These are phyloP conservation scores for Diaporthe australafricana DNA, from an alignment of 2,329 filamentous ascomycete species.

Conservation along the genomic window DNA sequence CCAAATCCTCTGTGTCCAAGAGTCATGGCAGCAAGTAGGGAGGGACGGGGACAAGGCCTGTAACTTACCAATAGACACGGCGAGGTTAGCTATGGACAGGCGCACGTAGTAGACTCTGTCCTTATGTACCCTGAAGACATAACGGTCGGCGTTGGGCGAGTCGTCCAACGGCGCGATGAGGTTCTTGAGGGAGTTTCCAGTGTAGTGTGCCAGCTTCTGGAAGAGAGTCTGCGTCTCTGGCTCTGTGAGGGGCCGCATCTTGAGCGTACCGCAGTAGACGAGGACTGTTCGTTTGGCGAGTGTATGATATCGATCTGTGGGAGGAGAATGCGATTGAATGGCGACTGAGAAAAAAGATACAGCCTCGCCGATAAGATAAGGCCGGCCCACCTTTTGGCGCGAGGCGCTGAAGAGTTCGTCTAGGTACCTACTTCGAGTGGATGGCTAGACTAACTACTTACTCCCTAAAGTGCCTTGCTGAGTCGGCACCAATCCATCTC, in stretches of 20 bases:
- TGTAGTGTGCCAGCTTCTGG: conserved; percentile 94
- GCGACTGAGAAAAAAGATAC: conserved; percentile 24
- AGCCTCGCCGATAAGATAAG: conserved; percentile 34
- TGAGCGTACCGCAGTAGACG: conserved; percentile 43
- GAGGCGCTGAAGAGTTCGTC: background rate
- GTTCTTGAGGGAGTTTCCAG: conserved; percentile 85
- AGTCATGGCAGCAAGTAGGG: background rate
- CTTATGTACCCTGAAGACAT: conserved; percentile 87
- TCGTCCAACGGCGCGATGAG: conserved; percentile 81
- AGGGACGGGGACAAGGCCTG: conserved; percentile 37
- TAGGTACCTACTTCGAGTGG: no score
- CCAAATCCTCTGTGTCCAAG: background rate
- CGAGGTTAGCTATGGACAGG: conserved; percentile 89
- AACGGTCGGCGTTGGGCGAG: conserved; percentile 77
- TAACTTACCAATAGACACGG: conserved; percentile 84
- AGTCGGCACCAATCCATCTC: background rate
- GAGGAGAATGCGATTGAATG: background rate
- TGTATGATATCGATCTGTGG: background rate
- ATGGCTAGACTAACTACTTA: no score
- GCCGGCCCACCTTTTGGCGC: conserved; percentile 17
- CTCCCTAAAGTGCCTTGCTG: background rate
- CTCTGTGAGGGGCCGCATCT: conserved; percentile 86
- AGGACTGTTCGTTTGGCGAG: background rate
- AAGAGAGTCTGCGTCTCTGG: conserved; percentile 85
- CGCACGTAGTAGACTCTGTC: conserved; percentile 92